These are phyloP conservation scores for Fusarium duplospermum DNA, from an alignment of 2,329 filamentous ascomycete genomes.

Conservation along the genomic window DNA sequence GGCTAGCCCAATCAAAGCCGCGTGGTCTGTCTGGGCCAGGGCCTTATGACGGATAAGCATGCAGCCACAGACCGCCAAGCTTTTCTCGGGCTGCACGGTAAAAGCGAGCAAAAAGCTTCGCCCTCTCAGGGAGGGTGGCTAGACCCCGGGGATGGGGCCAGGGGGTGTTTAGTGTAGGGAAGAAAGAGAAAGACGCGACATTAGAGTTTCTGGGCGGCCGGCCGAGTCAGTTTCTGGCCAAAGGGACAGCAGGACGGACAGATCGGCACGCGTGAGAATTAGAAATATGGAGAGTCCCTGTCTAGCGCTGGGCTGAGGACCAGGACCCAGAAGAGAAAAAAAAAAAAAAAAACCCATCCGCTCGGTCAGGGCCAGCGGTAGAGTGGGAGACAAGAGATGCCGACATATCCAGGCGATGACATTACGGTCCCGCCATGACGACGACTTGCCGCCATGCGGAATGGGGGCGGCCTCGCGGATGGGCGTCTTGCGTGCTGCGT, in stretches of 20 bases:
- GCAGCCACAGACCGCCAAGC: constrained; percentile 45
- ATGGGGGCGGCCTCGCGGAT: background rate
- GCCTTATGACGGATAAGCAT: constrained; percentile 43
- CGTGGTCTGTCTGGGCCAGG: constrained; percentile 16
- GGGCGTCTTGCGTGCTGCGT: background rate
- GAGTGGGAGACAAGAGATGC: constrained; percentile 33
- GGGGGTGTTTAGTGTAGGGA: background rate
- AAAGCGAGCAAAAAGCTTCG: constrained; percentile 44
- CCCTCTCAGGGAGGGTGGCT: constrained; percentile 20
- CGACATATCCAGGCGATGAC: constrained; percentile 43
- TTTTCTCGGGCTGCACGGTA: constrained; percentile 45
- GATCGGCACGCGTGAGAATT: constrained; percentile 44
- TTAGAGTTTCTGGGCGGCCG: constrained; percentile 37
- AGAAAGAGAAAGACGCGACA: constrained; percentile 3
- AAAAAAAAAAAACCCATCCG: background rate
- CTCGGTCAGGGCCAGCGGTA: constrained; percentile 12
- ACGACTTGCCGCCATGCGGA: constrained; percentile 16
- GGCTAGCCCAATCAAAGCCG: constrained; percentile 18
- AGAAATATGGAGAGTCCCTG: constrained; percentile 41
- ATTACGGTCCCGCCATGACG: constrained; percentile 34
- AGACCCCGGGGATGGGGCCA: background rate
- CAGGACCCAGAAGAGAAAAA: too few species aligned
- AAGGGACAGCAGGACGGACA: constrained; percentile 36
- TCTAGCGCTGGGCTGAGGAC: constrained; percentile 28
- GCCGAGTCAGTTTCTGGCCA: constrained; percentile 29